Base-by-base conservation (phyloP, 805 yeast genomes). In the Kockiozyma suomiensis region DNA sequence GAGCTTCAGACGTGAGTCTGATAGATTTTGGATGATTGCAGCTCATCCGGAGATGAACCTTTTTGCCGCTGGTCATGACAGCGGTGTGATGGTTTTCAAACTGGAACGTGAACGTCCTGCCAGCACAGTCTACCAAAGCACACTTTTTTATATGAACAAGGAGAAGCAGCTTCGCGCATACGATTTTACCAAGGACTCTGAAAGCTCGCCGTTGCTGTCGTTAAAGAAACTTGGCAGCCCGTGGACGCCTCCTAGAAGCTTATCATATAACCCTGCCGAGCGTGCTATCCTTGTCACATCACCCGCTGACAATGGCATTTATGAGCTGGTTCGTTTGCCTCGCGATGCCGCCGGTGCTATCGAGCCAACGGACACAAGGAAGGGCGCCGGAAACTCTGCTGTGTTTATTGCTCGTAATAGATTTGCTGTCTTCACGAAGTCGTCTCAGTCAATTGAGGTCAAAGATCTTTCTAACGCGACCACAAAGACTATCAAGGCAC, bases 41-140 rank as follows among this genome's bases (percentile, higher is more conserved):
- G 82, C 90, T 49, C 99, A 94, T 74, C 97, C 97, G 61, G 78
- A 81, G 48, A 87, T 93, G 75, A 94, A 94, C 74, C 81, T 94
- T 70, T 91, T 94, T 78, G 99, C 97, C 57, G 87, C 97, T 32
- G 93, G 66, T 69, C 98, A 93, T 76, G 99, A 96, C 75, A 82
- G 91, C 15, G 99, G 99, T 74, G 96, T 91, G 32, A 92, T 92
- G 96, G 96, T 94, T 51, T 96, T 94, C 83, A 94, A 94, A 77
- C 81, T 94, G 62, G 97, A 90, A 74, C 88, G 98, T 73, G 99
- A 94, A 79, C 86, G 99, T 74, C 98, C 99, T 13, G 96, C 97
- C n/a, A 82, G 83, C 69, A 75, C 88, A 4, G 70, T 84, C 35
- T 82, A 80, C 76, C 94, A 88, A 72, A 88, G 88, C 75, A 85